Conservation (phyloP, 495 filamentous ascomycete species). For the Filosporella fistucella region DNA sequence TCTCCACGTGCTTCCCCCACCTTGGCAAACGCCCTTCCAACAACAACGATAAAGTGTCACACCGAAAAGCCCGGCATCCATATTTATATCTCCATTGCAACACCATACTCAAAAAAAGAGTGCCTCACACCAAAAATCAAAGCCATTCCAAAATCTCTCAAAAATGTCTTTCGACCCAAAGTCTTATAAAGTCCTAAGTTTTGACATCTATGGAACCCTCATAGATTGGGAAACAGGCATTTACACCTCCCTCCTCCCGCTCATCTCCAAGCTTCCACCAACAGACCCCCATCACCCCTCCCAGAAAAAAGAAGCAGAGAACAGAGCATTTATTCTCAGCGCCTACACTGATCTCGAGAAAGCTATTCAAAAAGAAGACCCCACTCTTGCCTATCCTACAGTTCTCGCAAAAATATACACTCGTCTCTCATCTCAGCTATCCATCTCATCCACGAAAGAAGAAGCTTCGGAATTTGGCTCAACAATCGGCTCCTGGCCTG, state of each 20-base stretch:
- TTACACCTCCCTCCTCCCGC: conserved; percentile 25
- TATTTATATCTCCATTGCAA: too few species aligned
- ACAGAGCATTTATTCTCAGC: not conserved
- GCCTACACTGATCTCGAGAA: conserved; percentile 7
- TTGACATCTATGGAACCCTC: conserved; percentile 82
- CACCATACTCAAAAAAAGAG: too few species aligned
- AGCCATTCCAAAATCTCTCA: too few species aligned
- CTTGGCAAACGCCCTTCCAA: too few species aligned
- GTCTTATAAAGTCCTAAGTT: conserved; percentile 45
- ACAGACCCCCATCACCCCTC: conserved; percentile 11
- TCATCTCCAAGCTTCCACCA: conserved; percentile 9
- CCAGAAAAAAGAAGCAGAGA: not conserved
- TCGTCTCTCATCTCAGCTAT: conserved; percentile 23
- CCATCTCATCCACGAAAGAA: conserved; percentile 27
- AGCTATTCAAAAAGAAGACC: conserved; percentile 7
- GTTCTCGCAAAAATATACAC: conserved; percentile 11
- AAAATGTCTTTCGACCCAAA: conserved; percentile 9
- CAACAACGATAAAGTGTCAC: too few species aligned
- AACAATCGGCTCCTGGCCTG: conserved; percentile 54
- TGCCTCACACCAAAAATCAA: too few species aligned
- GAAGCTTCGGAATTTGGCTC: conserved; percentile 40
- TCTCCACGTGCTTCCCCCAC: too few species aligned
- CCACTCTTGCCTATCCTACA: conserved; percentile 10
- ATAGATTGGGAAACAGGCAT: conserved; percentile 65
- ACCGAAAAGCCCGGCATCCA: too few species aligned